Evolutionary conservation across 1,284 basidiomycete species (phyloP), one percentile per base, ranked within the genome.

Genomic region (Boletus mariae): DNA sequence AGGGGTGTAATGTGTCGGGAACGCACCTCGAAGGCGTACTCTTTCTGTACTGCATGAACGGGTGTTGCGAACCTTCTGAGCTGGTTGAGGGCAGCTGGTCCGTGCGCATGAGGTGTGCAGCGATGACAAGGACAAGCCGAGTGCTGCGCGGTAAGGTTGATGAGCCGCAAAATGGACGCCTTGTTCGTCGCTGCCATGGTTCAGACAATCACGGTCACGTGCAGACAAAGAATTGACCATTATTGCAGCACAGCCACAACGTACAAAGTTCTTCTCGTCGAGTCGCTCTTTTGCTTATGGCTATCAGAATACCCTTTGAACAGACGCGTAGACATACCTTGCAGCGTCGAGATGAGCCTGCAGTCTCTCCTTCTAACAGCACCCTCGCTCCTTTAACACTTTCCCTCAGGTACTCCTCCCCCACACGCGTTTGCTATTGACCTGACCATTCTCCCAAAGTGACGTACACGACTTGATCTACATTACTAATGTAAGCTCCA

Each of bases 11-110:
- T 3, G 13, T 2, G 42, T 2, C 11, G 13, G 26, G 28, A 3
- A 45, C 61, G 53, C 61, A 88, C 92, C 80, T 98, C 95, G 65
- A 98, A 98, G 0, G 95, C 95, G 70, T 98, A 98, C 73, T 98
- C 95, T 67, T 89, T 93, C 71, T 93, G 79, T 9, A 85, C 76
- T 4, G 71, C 64, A 51, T 92, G 82, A 12, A 92, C 85, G 26
- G 94, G 94, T 1, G 91, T 92, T n/a, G 94, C 94, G 58, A 90
- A 80, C 66, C 75, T 83, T 59, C 90, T 75, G 58, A 90, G 72
- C 65, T 87, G 85, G 61, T 74, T 81, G 37, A 84, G 67, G 42
- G 80, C 76, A 50, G 75, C 74, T 2, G 77, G 53, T 8, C 65
- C 66, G 58, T 79, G 80, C 44, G 59, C 51, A 40, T 72, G 62